Percentiles rank a stretch among this genome's conserved stretches.
Conservation (phyloP, 345 rosid genomes). For the Noccaea caerulescens region DNA sequence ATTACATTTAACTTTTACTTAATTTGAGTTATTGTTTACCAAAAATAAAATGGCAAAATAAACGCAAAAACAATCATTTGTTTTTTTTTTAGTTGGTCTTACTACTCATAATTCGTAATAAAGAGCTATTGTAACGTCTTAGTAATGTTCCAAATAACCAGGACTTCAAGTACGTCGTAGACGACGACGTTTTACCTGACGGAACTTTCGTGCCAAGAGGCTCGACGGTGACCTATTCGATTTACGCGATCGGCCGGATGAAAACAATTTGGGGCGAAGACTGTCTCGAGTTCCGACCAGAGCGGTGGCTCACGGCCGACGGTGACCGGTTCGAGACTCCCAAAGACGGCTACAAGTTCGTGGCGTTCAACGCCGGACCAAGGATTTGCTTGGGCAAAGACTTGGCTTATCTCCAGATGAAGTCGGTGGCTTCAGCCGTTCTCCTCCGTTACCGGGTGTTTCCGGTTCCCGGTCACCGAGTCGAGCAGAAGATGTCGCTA, state of each 20-base stretch:
- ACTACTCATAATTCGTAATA: slow-evolving; percentile 21
- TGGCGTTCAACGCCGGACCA: slow-evolving; percentile 91
- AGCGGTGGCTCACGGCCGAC: slow-evolving; percentile 70
- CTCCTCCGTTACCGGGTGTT: slow-evolving; percentile 75
- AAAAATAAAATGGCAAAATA: slow-evolving; percentile 1
- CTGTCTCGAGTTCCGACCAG: slow-evolving; percentile 79
- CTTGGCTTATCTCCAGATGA: slow-evolving; percentile 90
- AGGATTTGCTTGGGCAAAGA: slow-evolving; percentile 93
- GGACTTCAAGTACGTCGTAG: slow-evolving; percentile 76
- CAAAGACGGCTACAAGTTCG: slow-evolving; percentile 80
- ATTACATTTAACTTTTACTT: slow-evolving; percentile 18
- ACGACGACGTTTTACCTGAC: slow-evolving; percentile 77
- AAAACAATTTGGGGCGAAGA: slow-evolving; percentile 91
- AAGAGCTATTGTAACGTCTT: slow-evolving; percentile 18
- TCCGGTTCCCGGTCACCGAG: slow-evolving; percentile 73
- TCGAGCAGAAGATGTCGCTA: slow-evolving; percentile 94
- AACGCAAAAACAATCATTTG: slow-evolving; percentile 7
- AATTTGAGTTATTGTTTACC: slow-evolving; percentile 20
- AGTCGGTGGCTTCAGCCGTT: slow-evolving; percentile 83
- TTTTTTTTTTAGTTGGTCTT: not conserved
- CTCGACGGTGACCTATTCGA: slow-evolving; percentile 85
- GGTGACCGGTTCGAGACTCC: slow-evolving; percentile 70
- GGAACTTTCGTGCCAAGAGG: slow-evolving; percentile 81
- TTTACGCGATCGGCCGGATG: slow-evolving; percentile 88
- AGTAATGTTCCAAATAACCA: slow-evolving; percentile 34